phyloP scores from a whole-genome alignment of 345 rosid species.

The Populus deltoides region DNA sequence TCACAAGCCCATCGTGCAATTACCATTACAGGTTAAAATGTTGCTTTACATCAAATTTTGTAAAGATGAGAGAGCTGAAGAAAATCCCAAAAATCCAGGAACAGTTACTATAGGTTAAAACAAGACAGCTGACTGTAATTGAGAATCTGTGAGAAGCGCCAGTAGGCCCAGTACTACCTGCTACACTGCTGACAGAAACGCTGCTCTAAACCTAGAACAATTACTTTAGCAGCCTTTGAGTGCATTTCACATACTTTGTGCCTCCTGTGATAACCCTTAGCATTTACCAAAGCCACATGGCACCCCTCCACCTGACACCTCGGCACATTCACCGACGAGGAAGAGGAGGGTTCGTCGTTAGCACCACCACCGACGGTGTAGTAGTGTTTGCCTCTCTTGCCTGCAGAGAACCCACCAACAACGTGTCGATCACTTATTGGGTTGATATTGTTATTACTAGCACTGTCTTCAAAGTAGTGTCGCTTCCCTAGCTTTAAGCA shows the following conservation, averaged over 20 bases:
- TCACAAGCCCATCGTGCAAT: neutral
- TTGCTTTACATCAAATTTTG: neutral
- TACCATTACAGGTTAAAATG: neutral
- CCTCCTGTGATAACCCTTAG: conserved; percentile 72
- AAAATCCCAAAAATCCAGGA: neutral
- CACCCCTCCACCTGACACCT: conserved; percentile 85
- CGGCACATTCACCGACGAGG: conserved; percentile 28
- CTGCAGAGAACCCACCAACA: conserved; percentile 12
- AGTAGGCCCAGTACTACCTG: conserved; percentile 38
- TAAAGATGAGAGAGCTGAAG: neutral
- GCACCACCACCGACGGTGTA: conserved; percentile 7
- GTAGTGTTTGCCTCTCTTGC: conserved; percentile 37
- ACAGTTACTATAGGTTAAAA: neutral
- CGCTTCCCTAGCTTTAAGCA: conserved; percentile 58
- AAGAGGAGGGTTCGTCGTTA: conserved; percentile 11
- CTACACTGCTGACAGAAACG: conserved; percentile 94
- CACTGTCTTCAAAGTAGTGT: conserved; percentile 46
- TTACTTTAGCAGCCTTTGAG: conserved; percentile 65
- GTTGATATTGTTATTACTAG: neutral
- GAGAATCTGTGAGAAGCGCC: neutral
- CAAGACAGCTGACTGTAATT: neutral
- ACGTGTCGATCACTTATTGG: conserved; percentile 5
- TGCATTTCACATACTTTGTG: conserved; percentile 84
- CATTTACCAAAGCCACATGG: conserved; percentile 47
- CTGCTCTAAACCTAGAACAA: conserved; percentile 63